These are phyloP conservation scores for Penicillium sumatraense DNA, from an alignment of 2,329 filamentous ascomycete species.

Conservation along the genomic window DNA sequence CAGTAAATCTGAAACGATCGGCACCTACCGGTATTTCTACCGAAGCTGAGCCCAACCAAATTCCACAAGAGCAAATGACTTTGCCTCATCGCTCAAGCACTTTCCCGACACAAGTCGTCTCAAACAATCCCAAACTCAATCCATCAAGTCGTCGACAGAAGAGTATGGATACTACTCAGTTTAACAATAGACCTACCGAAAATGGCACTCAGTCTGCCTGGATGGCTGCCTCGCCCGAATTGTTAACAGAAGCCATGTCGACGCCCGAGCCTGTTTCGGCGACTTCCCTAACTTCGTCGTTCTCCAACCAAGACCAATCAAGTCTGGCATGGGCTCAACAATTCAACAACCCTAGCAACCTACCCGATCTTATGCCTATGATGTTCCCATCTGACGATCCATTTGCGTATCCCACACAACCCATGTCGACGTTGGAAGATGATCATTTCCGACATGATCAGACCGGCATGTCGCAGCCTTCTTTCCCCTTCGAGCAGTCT, in stretches of 20 bases:
- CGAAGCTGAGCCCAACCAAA: slow-evolving; percentile 17
- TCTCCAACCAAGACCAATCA: slow-evolving; percentile 30
- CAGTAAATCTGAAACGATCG: slow-evolving; percentile 55
- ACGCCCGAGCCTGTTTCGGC: slow-evolving; percentile 33
- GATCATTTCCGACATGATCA: slow-evolving; percentile 43
- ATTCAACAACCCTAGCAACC: slow-evolving; percentile 36
- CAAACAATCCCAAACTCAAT: slow-evolving; percentile 30
- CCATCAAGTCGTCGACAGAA: slow-evolving; percentile 29
- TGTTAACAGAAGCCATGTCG: slow-evolving; percentile 34
- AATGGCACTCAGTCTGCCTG: slow-evolving; percentile 29
- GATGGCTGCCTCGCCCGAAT: slow-evolving; percentile 31
- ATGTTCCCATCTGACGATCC: slow-evolving; percentile 58
- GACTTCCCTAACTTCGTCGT: slow-evolving; percentile 24
- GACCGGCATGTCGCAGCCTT: slow-evolving; percentile 13
- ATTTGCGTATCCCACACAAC: slow-evolving; percentile 56
- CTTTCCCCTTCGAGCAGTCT: slow-evolving; percentile 31
- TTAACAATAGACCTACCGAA: slow-evolving; percentile 25
- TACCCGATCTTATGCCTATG: slow-evolving; percentile 55
- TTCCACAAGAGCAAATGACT: slow-evolving; percentile 22
- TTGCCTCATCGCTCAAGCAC: slow-evolving; percentile 44
- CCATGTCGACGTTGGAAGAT: slow-evolving; percentile 52
- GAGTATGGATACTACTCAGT: slow-evolving; percentile 37
- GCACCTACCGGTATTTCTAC: slow-evolving; percentile 35
- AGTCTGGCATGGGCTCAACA: slow-evolving; percentile 38
- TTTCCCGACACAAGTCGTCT: slow-evolving; percentile 41